phyloP scores from a whole-genome alignment of 148 eudicot species.

The Vaccinium vitisidaea region DNA sequence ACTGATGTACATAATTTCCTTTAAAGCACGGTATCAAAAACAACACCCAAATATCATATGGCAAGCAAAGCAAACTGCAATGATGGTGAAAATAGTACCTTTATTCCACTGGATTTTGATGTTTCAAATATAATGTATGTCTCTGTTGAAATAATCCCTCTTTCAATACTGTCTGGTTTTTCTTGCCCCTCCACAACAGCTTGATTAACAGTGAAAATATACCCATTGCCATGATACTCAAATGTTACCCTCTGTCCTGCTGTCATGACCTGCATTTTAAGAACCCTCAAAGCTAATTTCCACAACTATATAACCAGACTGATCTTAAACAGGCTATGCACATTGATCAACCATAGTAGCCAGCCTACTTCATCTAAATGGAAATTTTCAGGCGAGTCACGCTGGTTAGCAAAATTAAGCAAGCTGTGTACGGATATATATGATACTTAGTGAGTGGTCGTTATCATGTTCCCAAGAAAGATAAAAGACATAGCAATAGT shows the following conservation, averaged over 20 bases:
- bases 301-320: neutral
- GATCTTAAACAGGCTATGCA: neutral
- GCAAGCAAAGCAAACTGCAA: conserved; percentile 11
- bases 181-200: conserved; percentile 73
- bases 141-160: conserved; percentile 78
- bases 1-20: neutral
- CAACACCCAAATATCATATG: neutral
- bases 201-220: conserved; percentile 72
- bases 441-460: neutral
- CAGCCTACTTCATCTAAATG: neutral
- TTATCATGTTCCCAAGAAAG: neutral
- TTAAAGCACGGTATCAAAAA: neutral
- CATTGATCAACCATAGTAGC: neutral
- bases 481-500: neutral
- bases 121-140: conserved; percentile 88
- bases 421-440: neutral
- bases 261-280: conserved; percentile 72
- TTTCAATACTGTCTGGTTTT: conserved; percentile 49
- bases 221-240: conserved; percentile 83
- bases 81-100: conserved; percentile 33
- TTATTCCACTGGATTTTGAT: conserved; percentile 83
- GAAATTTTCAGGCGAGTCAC: neutral
- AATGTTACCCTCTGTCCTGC: conserved; percentile 77
- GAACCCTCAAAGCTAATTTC: conserved; percentile 13
- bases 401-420: neutral